These are phyloP conservation scores for Ogataea wickerhamii DNA, from an alignment of 805 yeast genomes.

Conservation along the genomic window DNA sequence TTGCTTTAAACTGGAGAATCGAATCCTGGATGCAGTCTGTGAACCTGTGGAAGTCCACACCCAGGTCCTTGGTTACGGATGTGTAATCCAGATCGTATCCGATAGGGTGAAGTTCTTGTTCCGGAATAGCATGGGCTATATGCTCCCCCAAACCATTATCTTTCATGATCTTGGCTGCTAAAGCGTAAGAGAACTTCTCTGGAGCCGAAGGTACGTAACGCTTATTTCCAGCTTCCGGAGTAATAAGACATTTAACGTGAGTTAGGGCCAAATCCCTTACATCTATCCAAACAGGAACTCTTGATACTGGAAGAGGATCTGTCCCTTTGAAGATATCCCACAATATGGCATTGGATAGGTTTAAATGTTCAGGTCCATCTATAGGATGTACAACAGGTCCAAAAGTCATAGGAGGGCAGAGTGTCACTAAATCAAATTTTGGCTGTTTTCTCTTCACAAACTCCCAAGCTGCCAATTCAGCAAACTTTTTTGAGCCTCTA, in stretches of 20 bases:
- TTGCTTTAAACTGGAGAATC: constrained; percentile 33
- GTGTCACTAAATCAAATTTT: constrained; percentile 29
- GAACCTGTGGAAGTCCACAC: constrained; percentile 37
- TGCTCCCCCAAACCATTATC: constrained; percentile 22
- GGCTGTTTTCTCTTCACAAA: constrained; percentile 28
- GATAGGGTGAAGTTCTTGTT: constrained; percentile 11
- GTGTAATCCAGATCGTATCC: constrained; percentile 32
- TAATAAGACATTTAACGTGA: constrained; percentile 31
- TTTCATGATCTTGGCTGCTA: constrained; percentile 30
- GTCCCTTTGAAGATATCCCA: constrained; percentile 27
- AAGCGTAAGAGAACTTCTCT: constrained; percentile 29
- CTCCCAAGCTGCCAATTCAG: constrained; percentile 43
- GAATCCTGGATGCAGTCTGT: constrained; percentile 41
- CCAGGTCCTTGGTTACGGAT: constrained; percentile 36
- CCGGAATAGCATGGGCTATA: constrained; percentile 17
- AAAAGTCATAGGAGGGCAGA: constrained; percentile 31
- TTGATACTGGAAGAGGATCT: constrained; percentile 26
- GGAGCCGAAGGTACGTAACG: constrained; percentile 31
- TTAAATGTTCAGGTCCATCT: constrained; percentile 28
- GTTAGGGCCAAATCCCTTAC: constrained; percentile 40
- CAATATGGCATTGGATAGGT: constrained; percentile 41
- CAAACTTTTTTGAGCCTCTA: constrained; percentile 38
- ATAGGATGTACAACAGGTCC: constrained; percentile 14
- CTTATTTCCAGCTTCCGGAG: constrained; percentile 25
- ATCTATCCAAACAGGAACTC: constrained; percentile 33